phyloP scores from a whole-genome alignment of 164 flowering plant genomes.

The Akebia trifoliata region DNA sequence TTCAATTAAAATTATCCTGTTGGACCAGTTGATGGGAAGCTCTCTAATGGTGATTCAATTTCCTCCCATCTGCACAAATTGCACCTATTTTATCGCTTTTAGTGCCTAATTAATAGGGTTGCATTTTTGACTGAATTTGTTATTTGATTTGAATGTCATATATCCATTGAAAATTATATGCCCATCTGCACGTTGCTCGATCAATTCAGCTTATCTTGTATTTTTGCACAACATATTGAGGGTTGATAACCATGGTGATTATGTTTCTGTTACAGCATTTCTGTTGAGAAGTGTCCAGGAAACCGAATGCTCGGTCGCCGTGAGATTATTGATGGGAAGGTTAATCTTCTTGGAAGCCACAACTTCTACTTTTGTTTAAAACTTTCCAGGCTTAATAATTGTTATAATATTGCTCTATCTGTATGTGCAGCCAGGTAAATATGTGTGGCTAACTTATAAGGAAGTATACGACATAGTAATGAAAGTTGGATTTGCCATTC shows the following conservation, averaged over 20 bases:
- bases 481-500: slow-evolving; percentile 67
- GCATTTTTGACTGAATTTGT: no score
- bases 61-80: no score
- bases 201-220: no score
- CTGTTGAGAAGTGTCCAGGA: slow-evolving; percentile 68
- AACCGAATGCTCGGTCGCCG: slow-evolving; percentile 87
- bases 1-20: no score
- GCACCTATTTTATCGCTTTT: no score
- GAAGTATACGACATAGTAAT: slow-evolving; percentile 72
- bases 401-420: background rate
- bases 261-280: slow-evolving; percentile 35
- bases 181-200: no score
- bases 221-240: no score
- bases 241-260: background rate
- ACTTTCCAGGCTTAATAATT: background rate
- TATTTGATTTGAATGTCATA: no score
- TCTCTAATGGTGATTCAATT: no score
- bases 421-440: slow-evolving; percentile 65
- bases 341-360: slow-evolving; percentile 13
- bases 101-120: no score
- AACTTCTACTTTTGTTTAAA: background rate
- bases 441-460: slow-evolving; percentile 81
- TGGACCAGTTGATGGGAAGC: no score
- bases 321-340: slow-evolving; percentile 64
- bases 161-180: no score